A percentile compares a stretch with the other conserved stretches of the same genome.
phyloP scores from a whole-genome alignment of 768 basidiomycete species.

The Russula olivacea region DNA sequence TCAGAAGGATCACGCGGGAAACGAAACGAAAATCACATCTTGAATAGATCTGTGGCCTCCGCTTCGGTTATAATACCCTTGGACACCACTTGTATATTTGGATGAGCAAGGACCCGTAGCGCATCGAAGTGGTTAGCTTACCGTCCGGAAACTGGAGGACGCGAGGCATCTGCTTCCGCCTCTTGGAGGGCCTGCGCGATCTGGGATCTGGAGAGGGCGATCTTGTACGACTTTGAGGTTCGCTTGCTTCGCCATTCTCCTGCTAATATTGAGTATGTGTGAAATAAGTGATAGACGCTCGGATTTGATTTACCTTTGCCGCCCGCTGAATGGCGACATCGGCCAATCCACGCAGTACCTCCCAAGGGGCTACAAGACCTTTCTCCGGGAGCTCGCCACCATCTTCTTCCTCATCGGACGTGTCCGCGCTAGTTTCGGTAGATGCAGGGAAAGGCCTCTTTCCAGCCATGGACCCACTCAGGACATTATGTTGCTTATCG shows the following conservation, averaged over 20 bases:
- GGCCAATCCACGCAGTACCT: slow-evolving; percentile 73
- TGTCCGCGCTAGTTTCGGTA: slow-evolving; percentile 69
- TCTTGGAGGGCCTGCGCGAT: slow-evolving; percentile 62
- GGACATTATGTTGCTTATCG: slow-evolving; percentile 26
- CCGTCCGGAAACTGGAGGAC: slow-evolving; percentile 73
- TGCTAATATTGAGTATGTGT: slow-evolving; percentile 29
- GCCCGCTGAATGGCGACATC: slow-evolving; percentile 78
- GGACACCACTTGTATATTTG: slow-evolving; percentile 56
- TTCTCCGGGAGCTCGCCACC: slow-evolving; percentile 76
- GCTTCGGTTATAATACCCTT: slow-evolving; percentile 74
- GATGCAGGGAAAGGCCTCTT: slow-evolving; percentile 62
- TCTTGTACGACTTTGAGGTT: slow-evolving; percentile 67
- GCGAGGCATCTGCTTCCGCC: slow-evolving; percentile 60
- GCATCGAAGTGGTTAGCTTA: slow-evolving; percentile 30
- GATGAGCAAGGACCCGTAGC: slow-evolving; percentile 9
- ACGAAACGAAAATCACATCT: slow-evolving; percentile 50
- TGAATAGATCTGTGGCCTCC: slow-evolving; percentile 82
- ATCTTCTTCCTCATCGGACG: slow-evolving; percentile 80
- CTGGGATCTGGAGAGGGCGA: slow-evolving; percentile 64
- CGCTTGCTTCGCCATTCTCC: slow-evolving; percentile 76
- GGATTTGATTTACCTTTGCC: slow-evolving; percentile 50
- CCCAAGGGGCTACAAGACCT: slow-evolving; percentile 82
- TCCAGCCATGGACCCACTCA: slow-evolving; percentile 33
- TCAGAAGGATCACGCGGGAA: slow-evolving; percentile 22
- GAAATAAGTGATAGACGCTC: neutral